Conservation (phyloP, 2,329 filamentous ascomycete genomes). For the Lasiodiplodia hormozganensis region DNA sequence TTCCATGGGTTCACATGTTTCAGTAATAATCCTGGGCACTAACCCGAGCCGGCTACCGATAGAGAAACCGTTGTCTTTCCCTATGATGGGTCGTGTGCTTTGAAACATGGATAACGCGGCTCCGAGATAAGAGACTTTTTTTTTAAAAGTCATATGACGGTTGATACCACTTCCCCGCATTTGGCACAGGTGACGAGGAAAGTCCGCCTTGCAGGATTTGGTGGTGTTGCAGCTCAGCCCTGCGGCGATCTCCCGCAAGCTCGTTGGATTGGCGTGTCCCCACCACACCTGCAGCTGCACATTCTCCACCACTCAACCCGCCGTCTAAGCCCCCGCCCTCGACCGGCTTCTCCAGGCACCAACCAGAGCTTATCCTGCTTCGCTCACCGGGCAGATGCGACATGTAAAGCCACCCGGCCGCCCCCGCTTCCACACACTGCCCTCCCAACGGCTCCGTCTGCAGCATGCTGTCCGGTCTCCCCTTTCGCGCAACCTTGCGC, state of each 20-base stretch:
- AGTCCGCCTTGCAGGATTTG: background rate
- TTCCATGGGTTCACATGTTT: background rate
- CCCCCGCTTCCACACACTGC: constrained; percentile 8
- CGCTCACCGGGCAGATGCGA: constrained; percentile 10
- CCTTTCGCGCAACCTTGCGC: constrained; percentile 23
- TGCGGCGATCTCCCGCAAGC: constrained; percentile 22
- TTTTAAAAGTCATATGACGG: background rate
- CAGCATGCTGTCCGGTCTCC: constrained; percentile 26
- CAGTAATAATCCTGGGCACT: background rate
- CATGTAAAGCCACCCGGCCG: constrained; percentile 27
- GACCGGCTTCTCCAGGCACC: constrained; percentile 4
- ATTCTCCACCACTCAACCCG: constrained; percentile 6
- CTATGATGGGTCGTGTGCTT: background rate
- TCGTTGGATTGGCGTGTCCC: background rate
- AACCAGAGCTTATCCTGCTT: constrained; percentile 5
- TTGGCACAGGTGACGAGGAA: background rate
- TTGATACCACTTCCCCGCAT: background rate
- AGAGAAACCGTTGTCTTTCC: background rate
- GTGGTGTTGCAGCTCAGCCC: background rate
- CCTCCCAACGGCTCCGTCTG: background rate
- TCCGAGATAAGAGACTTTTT: background rate
- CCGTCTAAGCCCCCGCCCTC: constrained; percentile 13
- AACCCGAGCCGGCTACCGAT: background rate
- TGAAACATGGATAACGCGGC: background rate
- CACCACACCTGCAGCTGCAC: constrained; percentile 3